Conservation (phyloP, 306 rosid genomes). For the Cucurbita ficifolia region DNA sequence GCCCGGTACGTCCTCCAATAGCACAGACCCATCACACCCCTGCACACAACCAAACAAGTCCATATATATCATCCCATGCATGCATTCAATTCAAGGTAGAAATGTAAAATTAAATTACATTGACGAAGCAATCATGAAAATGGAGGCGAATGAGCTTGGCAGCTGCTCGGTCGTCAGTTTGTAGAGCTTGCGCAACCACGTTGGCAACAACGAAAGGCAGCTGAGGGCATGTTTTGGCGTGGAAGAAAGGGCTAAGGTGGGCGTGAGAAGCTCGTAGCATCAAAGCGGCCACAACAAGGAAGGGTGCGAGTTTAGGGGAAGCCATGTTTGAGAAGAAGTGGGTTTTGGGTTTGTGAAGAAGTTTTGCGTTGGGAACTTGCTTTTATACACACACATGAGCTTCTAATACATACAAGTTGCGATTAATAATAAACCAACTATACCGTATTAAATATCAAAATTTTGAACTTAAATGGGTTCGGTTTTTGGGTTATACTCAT, state of each 20-base stretch:
- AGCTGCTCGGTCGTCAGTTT: not conserved
- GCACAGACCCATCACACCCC: slow-evolving; percentile 75
- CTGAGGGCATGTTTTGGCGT: not conserved
- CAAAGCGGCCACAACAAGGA: not conserved
- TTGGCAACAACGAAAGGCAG: not conserved
- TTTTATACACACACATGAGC: not conserved
- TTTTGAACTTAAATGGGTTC: no score
- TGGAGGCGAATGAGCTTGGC: not conserved
- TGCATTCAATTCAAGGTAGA: no score
- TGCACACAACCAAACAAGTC: not conserved
- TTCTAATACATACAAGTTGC: not conserved
- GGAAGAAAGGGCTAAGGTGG: not conserved
- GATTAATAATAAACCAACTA: not conserved
- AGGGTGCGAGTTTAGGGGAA: not conserved
- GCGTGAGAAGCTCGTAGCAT: not conserved
- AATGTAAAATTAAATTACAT: not conserved
- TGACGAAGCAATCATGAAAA: not conserved
- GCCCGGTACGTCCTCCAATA: slow-evolving; percentile 39
- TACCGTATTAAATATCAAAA: no score
- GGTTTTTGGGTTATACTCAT: no score
- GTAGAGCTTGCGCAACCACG: not conserved
- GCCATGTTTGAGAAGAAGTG: not conserved
- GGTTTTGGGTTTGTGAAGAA: not conserved
- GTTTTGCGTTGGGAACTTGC: not conserved
- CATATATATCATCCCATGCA: no score